Conservation (phyloP, 345 rosid genomes). For the Brassica incana region DNA sequence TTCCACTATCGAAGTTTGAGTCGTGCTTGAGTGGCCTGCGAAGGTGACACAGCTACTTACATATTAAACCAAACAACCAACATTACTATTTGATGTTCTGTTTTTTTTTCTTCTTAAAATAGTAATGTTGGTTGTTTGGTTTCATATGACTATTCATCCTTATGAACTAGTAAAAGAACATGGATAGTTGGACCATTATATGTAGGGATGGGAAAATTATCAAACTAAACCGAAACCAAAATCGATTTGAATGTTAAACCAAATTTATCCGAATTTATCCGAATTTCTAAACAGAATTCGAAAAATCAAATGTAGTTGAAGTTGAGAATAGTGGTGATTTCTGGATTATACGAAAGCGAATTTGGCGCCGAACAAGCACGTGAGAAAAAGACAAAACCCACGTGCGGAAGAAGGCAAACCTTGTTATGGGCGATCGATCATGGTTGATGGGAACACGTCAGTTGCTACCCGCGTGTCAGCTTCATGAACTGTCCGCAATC, state of each 20-base stretch:
- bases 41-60: not conserved
- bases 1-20: not conserved
- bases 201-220: not conserved
- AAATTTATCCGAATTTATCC: not conserved
- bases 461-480: constrained; percentile 22
- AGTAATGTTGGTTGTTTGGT: not conserved
- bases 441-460: constrained; percentile 19
- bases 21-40: not conserved
- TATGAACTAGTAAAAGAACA: too few relatives aligned
- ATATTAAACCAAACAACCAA: not conserved
- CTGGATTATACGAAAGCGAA: constrained; percentile 12
- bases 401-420: constrained; percentile 26
- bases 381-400: constrained; percentile 39
- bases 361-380: constrained; percentile 38
- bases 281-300: not conserved
- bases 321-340: not conserved
- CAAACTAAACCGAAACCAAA: not conserved
- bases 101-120: not conserved
- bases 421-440: constrained; percentile 28
- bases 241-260: not conserved
- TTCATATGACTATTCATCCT: not conserved
- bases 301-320: not conserved
- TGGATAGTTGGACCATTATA: too few relatives aligned
- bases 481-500: constrained; percentile 32
- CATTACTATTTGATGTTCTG: not conserved